Base-by-base conservation (phyloP, 495 filamentous ascomycete species). In the Xylaria grammica region DNA sequence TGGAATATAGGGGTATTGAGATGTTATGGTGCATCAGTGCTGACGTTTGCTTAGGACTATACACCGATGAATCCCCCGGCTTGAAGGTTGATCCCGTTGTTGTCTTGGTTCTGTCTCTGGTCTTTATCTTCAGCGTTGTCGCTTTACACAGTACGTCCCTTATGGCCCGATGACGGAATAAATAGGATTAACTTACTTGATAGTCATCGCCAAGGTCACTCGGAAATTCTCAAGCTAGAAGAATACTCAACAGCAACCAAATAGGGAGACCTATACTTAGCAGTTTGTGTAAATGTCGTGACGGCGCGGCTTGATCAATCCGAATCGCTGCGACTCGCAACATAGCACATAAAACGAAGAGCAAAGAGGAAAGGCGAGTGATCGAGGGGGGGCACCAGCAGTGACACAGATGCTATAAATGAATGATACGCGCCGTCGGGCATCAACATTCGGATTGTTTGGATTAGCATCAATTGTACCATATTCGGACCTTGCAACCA, bases 91-190 rank as follows among this genome's bases (percentile, higher is more conserved):
- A 99, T 75, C 95, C 95, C 20, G 94, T 99, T 40, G 93, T 99
- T 55, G 95, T 99, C 49, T 82, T 99, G 73, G 94, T 96, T 65
- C 85, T 99, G 67, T 93, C 89, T 66, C 84, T 99, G 66, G 95
- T 94, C 46, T 99, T 99, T 80, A 99, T 99, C 77, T 96, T 98
- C 82, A 95, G 91, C 70, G 95, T 99, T 75, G 95, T 99, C 71
- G 93, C 92, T 69, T 83, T 99, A 76, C 95, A 99, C 79, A 91
- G 95, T 99, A 87, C 66, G 91, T 85, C 42, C 38, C 36, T 13
- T 32, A 15, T 27, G 9, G 24, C 30, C 11, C 9, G n/a, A 50
- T 65, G 40, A 54, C 11, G 30, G 11, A 10, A 56, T 5, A 1
- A 29, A n/a, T 11, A n/a, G 34, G 24, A 42, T 65, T 72, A 52